These are phyloP conservation scores for Fusarium lyarnte DNA, from an alignment of 2,329 filamentous ascomycete genomes.

Conservation along the genomic window DNA sequence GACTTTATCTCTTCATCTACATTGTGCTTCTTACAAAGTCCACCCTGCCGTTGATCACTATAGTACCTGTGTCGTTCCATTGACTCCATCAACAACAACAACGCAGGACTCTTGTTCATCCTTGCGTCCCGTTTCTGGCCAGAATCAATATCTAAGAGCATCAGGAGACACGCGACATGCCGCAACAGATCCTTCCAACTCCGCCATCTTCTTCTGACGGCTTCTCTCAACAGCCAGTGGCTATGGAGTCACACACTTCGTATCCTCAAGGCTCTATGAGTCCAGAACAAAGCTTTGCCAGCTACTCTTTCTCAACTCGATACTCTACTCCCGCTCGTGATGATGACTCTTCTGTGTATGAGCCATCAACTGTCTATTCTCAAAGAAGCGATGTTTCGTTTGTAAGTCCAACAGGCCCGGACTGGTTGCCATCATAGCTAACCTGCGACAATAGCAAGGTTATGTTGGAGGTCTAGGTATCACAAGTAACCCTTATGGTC, in stretches of 20 bases:
- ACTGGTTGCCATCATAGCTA: not conserved
- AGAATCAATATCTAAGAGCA: not conserved
- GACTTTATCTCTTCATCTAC: conserved; percentile 12
- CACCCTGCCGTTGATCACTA: not conserved
- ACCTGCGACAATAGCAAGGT: conserved; percentile 10
- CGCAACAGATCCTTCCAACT: conserved; percentile 54
- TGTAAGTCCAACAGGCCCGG: conserved; percentile 23
- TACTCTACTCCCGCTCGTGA: conserved; percentile 35
- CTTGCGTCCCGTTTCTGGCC: not conserved
- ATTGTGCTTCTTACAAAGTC: conserved; percentile 22
- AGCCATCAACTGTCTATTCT: conserved; percentile 30
- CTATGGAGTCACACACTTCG: conserved; percentile 27
- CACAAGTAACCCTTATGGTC: conserved; percentile 29
- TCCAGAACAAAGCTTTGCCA: conserved; percentile 10
- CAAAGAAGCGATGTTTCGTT: conserved; percentile 25
- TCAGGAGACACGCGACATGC: conserved; percentile 45
- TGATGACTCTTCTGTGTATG: conserved; percentile 28
- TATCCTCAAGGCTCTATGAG: conserved; percentile 16
- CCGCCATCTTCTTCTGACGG: conserved; percentile 53
- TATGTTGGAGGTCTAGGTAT: conserved; percentile 18
- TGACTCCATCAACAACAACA: conserved; percentile 11
- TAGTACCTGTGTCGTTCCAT: conserved; percentile 1
- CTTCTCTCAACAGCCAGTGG: conserved; percentile 16
- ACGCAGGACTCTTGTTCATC: not conserved
- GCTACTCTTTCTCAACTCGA: conserved; percentile 20